Base-by-base conservation (phyloP, 2,329 filamentous ascomycete species). In the Penicillium hordei region DNA sequence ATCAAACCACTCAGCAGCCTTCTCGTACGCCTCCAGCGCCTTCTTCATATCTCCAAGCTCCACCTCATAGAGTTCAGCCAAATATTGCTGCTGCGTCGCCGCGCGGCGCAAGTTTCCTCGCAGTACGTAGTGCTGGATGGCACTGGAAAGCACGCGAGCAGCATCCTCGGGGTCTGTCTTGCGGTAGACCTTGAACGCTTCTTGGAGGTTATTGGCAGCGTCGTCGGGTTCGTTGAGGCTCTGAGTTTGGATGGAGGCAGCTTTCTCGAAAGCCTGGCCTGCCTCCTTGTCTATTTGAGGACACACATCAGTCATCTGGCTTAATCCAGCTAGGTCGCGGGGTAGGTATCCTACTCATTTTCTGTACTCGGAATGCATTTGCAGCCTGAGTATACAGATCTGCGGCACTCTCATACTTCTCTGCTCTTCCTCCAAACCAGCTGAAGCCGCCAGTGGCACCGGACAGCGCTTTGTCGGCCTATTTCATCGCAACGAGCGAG, bases 111-210 rank as follows among this genome's bases (percentile, higher is more conserved):
- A 93, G 76, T 96, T 96, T 61, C 93, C 93, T 77, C 92, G 93
- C 66, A 85, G 79, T 67, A 91, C 93, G 77, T 96, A 97, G 74
- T 94, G 90, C 57, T 86, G 82, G 72, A 97, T 91, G 40, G 92
- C 89, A 64, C 87, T 79, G 63, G 91, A 86, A 55, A 97, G 80
- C 70, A 90, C 92, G 60, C 90, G 82, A 43, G 89, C 90, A 17
- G 93, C 93, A 69, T 93, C 89, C 71, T 91, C 83, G 21, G 92
- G 92, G 68, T 90, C 87, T 52, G 89, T 87, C 77, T 92, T 95
- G 69, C 89, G 85, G 79, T 97, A 97, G 59, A 91, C 89, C 81
- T 97, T 97, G 84, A 93, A 97, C 52, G 94, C 94, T 75, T 97
- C 93, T 69, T 89, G 86, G 60, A 92, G 81, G 48, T 89, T 89